These are phyloP conservation scores for Linderniella brevidens DNA, from an alignment of 257 asterid genomes.

Conservation along the genomic window DNA sequence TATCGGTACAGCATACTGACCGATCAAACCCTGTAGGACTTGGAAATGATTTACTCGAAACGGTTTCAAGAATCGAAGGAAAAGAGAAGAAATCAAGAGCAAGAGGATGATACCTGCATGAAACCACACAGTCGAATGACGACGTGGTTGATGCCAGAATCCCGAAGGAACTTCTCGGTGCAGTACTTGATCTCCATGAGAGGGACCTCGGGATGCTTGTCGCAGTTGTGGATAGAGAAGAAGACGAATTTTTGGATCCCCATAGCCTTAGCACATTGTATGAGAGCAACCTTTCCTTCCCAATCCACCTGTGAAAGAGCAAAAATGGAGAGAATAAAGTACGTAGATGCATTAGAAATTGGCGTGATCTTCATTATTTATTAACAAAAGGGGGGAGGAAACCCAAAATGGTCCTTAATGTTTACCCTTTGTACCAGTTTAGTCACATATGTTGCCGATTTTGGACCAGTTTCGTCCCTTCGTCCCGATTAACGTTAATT, in stretches of 20 bases:
- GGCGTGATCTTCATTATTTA: no score
- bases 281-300: conserved; percentile 99
- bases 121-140: conserved; percentile 86
- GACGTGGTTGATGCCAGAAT: conserved; percentile 70
- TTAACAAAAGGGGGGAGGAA: no score
- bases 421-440: no score
- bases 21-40: conserved; percentile 65
- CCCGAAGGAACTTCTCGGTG: conserved; percentile 79
- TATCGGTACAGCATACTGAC: conserved; percentile 97
- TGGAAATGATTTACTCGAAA: background rate
- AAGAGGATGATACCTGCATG: conserved; percentile 51
- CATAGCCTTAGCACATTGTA: conserved; percentile 97
- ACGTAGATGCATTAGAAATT: no score
- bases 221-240: conserved; percentile 94
- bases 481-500: no score
- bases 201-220: conserved; percentile 97
- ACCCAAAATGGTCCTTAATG: no score
- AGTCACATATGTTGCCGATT: no score
- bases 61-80: no score
- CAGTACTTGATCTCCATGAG: conserved; percentile 95
- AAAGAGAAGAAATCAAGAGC: no score
- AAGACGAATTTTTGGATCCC: conserved; percentile 78
- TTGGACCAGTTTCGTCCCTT: no score
- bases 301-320: conserved; percentile 81
- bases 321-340: background rate